These are phyloP conservation scores for Podosphaera leucotricha DNA, from an alignment of 2,329 filamentous ascomycete genomes.

Conservation along the genomic window DNA sequence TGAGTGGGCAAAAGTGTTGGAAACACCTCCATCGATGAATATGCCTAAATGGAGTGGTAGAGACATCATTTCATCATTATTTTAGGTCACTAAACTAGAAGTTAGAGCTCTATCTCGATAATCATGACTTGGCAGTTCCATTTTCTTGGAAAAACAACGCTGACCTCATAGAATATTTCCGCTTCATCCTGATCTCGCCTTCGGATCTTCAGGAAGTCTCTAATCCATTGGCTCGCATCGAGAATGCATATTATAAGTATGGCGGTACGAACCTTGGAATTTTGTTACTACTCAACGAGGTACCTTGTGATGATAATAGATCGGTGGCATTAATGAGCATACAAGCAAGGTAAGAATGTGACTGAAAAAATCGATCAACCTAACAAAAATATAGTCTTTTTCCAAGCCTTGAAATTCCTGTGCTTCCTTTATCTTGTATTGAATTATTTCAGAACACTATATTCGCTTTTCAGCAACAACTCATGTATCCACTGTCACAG, in stretches of 20 bases:
- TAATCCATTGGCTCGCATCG: conserved; percentile 11
- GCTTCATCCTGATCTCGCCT: conserved; percentile 12
- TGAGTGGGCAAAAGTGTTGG: conserved; percentile 12
- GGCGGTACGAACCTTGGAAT: conserved; percentile 14
- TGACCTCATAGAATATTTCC: conserved; percentile 6
- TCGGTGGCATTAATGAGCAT: conserved; percentile 11
- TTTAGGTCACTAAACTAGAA: background rate
- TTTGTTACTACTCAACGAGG: conserved; percentile 14
- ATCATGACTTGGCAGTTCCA: conserved; percentile 13
- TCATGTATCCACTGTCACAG: conserved; percentile 3
- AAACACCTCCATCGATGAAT: conserved; percentile 8
- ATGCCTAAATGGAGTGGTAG: conserved; percentile 14
- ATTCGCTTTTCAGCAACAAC: conserved; percentile 11
- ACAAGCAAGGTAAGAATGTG: conserved; percentile 11
- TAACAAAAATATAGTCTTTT: conserved; percentile 9
- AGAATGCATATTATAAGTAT: conserved; percentile 13
- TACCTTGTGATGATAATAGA: conserved; percentile 5
- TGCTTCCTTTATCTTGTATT: conserved; percentile 11
- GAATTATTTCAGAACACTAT: conserved; percentile 9
- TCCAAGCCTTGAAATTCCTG: conserved; percentile 11
- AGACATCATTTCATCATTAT: background rate
- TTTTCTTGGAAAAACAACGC: conserved; percentile 3
- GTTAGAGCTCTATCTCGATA: conserved; percentile 6
- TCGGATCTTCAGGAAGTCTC: conserved; percentile 6
- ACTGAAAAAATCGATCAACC: background rate